Base-by-base conservation (phyloP, 257 asterid species). In the Nemophila menziesii region DNA sequence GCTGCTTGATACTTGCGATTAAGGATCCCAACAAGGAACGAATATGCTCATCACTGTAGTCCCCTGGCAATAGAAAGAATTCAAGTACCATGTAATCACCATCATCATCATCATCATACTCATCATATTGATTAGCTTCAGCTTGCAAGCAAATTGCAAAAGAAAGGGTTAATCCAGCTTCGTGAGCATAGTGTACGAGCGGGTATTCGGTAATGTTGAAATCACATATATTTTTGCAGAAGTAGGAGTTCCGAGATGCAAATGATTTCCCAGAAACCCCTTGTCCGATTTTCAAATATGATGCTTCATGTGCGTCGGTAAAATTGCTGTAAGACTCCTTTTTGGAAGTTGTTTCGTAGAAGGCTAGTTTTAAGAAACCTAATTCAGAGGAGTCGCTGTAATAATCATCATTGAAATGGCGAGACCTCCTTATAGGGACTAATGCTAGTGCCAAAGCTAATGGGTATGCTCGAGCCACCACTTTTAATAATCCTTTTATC, bases 71-170 rank as follows among this genome's bases (percentile, higher is more conserved):
- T 46, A 40, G 27, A 48, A 48, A 48, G 43, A 48, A 48, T 43
- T 48, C 54, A 34, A 48, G 54, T 17, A 48, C 54, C 33, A 24
- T 4, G 33, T 24, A 9, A n/a, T n/a, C n/a, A n/a, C n/a, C n/a
- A n/a, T n/a, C n/a, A n/a, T n/a, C n/a, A n/a, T n/a, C n/a, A n/a
- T n/a, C n/a, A n/a, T n/a, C n/a, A 48, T 48, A 26, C 5, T 29
- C 8, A 23, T 48, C 29, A 6, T 15, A 23, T n/a, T 26, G 40
- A 2, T 42, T 48, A 13, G 7, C 27, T 19, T 2, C 12, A 33
- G 29, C 20, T 34, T 48, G 54, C 42, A 48, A n/a, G 20, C 54
- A 48, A 2, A 48, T 36, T 19, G 54, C 43, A 14, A 48, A 48
- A 33, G 29, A 33, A 48, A 19, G 18, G 11, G 21, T 17, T 13